phyloP scores from a whole-genome alignment of 306 rosid genomes.

The Fragaria ananassa region DNA sequence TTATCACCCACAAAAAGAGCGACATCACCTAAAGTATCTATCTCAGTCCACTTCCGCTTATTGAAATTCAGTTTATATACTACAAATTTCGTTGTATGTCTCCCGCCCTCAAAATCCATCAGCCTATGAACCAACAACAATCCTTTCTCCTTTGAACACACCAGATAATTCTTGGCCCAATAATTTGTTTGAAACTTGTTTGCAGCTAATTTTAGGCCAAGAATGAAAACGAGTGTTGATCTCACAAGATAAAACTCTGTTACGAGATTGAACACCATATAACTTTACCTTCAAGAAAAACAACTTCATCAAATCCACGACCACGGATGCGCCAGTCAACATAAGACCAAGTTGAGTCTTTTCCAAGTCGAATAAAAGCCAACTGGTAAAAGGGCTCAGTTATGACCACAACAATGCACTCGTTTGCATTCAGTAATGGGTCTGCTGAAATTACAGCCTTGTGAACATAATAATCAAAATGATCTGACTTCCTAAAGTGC shows the following conservation, averaged over 20 bases:
- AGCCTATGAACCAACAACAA: not conserved
- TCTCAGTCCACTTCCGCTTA: not conserved
- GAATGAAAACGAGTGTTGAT: not conserved
- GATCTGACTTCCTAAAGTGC: too few relatives aligned
- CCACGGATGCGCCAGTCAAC: not conserved
- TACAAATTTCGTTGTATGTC: not conserved
- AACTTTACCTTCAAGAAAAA: not conserved
- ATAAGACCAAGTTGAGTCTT: not conserved
- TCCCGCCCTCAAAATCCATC: too few relatives aligned
- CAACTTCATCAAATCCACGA: not conserved
- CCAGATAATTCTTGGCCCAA: not conserved
- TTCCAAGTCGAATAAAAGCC: not conserved
- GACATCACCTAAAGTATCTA: not conserved
- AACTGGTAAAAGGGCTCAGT: not conserved
- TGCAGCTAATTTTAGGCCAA: not conserved
- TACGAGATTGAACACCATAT: not conserved
- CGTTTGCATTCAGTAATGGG: not conserved
- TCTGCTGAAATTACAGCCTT: not conserved
- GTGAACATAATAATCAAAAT: too few relatives aligned
- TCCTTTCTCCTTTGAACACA: not conserved
- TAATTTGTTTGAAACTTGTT: not conserved
- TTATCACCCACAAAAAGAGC: not conserved
- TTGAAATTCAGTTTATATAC: not conserved
- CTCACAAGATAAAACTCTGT: not conserved
- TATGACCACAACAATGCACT: not conserved